Evolutionary conservation across 345 rosid species (phyloP).

Genomic region (Eucalyptus regnans): DNA sequence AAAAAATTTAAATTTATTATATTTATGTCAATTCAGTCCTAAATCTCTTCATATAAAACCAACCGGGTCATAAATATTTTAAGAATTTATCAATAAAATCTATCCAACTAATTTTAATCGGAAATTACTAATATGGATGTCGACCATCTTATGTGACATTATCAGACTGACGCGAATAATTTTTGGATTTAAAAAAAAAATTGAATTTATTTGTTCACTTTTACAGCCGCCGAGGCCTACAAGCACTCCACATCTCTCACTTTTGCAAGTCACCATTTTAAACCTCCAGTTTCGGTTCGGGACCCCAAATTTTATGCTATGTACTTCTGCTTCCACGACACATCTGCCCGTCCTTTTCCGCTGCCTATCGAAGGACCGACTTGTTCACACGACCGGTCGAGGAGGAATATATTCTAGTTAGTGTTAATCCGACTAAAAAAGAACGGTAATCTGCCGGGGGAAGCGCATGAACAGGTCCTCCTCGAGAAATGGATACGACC

Average conservation of each 20-base stretch:
- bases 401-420: neutral
- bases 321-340: neutral
- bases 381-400: neutral
- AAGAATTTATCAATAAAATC: no score
- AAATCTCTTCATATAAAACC: no score
- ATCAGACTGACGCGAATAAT: accelerated
- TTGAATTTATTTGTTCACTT: no score
- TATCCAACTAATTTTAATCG: no score
- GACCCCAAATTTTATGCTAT: neutral
- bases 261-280: neutral
- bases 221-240: neutral
- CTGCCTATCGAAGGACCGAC: neutral
- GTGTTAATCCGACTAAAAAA: neutral
- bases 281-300: neutral
- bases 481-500: neutral
- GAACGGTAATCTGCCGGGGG: neutral
- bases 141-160: accelerated
- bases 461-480: neutral
- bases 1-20: no score
- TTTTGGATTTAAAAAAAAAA: no score
- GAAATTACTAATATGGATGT: no score
- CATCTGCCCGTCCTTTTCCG: neutral
- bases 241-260: neutral
- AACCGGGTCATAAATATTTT: no score
- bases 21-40: no score